phyloP scores from a whole-genome alignment of 306 rosid genomes.

The Vachellia pachyceras region DNA sequence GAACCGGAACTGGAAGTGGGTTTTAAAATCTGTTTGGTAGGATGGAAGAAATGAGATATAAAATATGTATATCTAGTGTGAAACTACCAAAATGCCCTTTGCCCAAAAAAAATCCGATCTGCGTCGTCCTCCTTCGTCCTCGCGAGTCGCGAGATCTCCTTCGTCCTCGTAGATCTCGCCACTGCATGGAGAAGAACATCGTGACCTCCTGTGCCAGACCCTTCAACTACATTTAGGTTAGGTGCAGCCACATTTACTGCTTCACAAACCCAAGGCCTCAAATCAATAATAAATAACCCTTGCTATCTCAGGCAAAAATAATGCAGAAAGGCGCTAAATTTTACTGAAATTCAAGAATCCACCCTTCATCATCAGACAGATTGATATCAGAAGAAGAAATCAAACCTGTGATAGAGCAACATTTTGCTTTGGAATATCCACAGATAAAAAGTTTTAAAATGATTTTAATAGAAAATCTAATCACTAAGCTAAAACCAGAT shows the following conservation, averaged over 20 bases:
- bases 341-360: slow-evolving; percentile 33
- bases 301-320: slow-evolving; percentile 37
- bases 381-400: slow-evolving; percentile 41
- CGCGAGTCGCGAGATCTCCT: too few species aligned
- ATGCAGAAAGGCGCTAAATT: slow-evolving; percentile 25
- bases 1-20: too few species aligned
- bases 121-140: too few species aligned
- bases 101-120: too few species aligned
- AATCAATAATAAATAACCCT: slow-evolving; percentile 7
- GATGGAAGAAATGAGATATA: too few species aligned
- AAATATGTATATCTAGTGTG: too few species aligned
- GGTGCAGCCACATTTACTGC: slow-evolving; percentile 53
- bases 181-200: too few species aligned
- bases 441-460: slow-evolving; percentile 19
- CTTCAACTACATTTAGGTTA: too few species aligned
- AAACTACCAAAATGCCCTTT: too few species aligned
- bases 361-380: not conserved
- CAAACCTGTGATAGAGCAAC: slow-evolving; percentile 35
- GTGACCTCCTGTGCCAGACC: too few species aligned
- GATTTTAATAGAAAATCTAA: slow-evolving; percentile 27
- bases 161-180: too few species aligned
- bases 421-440: slow-evolving; percentile 40
- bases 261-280: slow-evolving; percentile 41
- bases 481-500: slow-evolving; percentile 62
- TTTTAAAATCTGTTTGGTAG: too few species aligned